These are phyloP conservation scores for Begonia peltatifolia DNA, from an alignment of 306 rosid genomes.

Conservation along the genomic window DNA sequence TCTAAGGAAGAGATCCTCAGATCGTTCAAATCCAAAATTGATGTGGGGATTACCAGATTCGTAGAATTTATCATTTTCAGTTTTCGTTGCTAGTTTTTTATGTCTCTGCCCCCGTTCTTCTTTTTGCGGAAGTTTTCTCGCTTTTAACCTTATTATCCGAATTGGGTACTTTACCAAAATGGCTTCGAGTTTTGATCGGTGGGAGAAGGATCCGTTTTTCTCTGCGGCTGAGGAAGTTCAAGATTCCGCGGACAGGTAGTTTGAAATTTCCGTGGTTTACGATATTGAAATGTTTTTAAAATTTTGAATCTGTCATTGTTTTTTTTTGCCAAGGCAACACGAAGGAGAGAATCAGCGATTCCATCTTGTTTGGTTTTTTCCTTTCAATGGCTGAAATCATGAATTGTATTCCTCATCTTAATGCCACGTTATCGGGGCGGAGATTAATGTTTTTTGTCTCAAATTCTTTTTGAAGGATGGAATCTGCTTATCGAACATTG, in stretches of 20 bases:
- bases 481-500: constrained; percentile 77
- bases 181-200: constrained; percentile 83
- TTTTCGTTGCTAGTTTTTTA: not conserved
- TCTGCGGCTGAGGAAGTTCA: constrained; percentile 93
- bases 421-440: too few species aligned
- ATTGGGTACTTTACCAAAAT: constrained; percentile 11
- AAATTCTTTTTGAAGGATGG: constrained; percentile 65
- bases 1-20: not conserved
- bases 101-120: not conserved
- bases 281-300: too few species aligned
- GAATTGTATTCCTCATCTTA: too few species aligned
- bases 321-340: not conserved
- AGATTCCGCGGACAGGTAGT: constrained; percentile 87
- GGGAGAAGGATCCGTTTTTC: constrained; percentile 98
- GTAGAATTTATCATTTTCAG: too few species aligned
- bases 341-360: not conserved
- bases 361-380: too few species aligned
- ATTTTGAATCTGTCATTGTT: not conserved
- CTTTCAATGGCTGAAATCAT: too few species aligned
- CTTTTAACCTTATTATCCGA: not conserved
- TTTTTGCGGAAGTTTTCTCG: not conserved
- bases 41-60: not conserved
- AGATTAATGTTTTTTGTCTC: not conserved
- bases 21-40: not conserved
- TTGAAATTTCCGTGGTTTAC: too few species aligned